Base-by-base conservation (phyloP, 2,329 filamentous ascomycete genomes). In the Orbilia brochopaga region DNA sequence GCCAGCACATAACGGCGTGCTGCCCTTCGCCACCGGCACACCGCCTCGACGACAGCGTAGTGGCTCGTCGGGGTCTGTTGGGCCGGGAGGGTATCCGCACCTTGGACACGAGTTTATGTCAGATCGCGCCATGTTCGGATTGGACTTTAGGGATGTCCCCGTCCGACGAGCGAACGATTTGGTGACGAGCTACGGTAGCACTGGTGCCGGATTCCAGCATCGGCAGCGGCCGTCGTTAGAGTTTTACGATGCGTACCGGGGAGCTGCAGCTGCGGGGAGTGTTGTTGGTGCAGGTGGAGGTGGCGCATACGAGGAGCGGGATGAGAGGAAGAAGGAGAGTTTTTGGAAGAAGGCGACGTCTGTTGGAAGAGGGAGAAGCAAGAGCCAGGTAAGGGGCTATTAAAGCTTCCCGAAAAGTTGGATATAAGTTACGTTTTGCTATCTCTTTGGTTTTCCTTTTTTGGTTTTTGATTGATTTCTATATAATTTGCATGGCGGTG, bases 341-440 rank as follows among this genome's bases (percentile, higher is more conserved):
- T 64, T 70, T 44, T 70, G 66, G 66, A 70, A 55, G 42, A 70
- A 64, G 42, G 66, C 66, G 5, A 56, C 57, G 19, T 51, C 32
- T 1, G 57, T 66, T 10, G 50, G 40, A 0, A 61, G 44, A n/a
- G 48, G 27, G 46, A 55, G 66, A 40, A 63, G 59, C 51, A 64
- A 54, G 32, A 70, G 66, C 37, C 46, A 57, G 55, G 55, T 46
- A 17, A 40, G 66, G 30, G 51, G 61, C 7, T 65, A 65, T 58
- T 58, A 11, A 46, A 23, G 3, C 2, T n/a, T 19, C 10, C 35
- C 37, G 37, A 42, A 4, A 42, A 5, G 11, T 42, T 5, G 4
- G n/a, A 42, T n/a, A n/a, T n/a, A n/a, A n/a, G n/a, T n/a, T n/a
- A n/a, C n/a, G n/a, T n/a, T n/a, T n/a, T n/a, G 37, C 37, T 17